A percentile compares a stretch with the other conserved stretches of the same genome.
These are phyloP conservation scores for Leishmania major DNA, from an alignment of 208 protist species.

Conservation along the genomic window DNA sequence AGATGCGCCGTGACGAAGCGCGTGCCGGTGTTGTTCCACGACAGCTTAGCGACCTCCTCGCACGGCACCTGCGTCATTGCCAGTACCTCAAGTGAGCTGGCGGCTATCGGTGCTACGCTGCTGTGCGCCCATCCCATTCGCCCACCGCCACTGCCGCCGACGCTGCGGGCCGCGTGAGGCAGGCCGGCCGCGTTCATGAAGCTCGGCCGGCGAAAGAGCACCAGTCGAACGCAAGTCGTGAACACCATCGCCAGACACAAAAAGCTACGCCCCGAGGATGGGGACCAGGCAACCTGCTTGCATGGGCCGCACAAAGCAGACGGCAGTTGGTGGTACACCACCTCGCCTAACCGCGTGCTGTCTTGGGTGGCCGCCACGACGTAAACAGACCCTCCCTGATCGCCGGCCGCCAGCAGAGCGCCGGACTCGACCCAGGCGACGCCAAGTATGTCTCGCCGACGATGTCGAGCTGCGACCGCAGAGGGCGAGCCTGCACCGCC, in stretches of 20 bases:
- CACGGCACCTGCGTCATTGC: constrained; percentile 40
- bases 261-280: constrained; percentile 79
- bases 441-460: constrained; percentile 40
- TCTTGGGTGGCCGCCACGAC: constrained; percentile 53
- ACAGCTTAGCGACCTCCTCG: constrained; percentile 66
- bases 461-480: constrained; percentile 4
- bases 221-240: constrained; percentile 42
- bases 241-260: constrained; percentile 68
- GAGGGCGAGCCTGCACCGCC: not conserved
- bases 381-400: constrained; percentile 48
- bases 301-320: constrained; percentile 16
- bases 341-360: constrained; percentile 32
- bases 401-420: constrained; percentile 60
- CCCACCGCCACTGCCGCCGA: not conserved
- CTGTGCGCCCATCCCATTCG: too few species aligned
- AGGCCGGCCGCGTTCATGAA: constrained; percentile 33
- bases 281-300: constrained; percentile 74
- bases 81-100: constrained; percentile 45
- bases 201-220: constrained; percentile 70
- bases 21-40: constrained; percentile 83
- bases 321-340: constrained; percentile 30
- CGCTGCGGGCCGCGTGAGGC: constrained; percentile 17
- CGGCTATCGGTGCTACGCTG: not conserved
- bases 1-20: constrained; percentile 83
- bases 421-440: constrained; percentile 74